These are phyloP conservation scores for Rhodotorula sp. DNA, from an alignment of 1,284 basidiomycete genomes.

Conservation along the genomic window DNA sequence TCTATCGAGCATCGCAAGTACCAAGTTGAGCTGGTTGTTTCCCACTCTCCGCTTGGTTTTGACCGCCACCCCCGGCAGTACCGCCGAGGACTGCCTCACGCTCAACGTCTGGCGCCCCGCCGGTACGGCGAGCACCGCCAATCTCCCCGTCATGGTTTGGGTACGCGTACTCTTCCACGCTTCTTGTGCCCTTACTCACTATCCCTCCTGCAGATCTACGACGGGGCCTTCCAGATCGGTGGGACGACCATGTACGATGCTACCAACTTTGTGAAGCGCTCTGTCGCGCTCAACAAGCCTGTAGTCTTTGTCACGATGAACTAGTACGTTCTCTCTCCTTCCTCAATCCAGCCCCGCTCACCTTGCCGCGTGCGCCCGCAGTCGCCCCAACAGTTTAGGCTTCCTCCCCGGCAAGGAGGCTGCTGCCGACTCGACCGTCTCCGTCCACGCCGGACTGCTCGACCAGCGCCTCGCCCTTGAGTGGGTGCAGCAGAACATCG, in stretches of 20 bases:
- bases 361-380: neutral
- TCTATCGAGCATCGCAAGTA: neutral
- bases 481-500: conserved; percentile 66
- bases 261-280: conserved; percentile 21
- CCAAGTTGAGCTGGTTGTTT: neutral
- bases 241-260: conserved; percentile 51
- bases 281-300: conserved; percentile 15
- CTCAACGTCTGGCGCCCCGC: conserved; percentile 60
- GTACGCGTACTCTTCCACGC: conserved; percentile 37
- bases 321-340: conserved; percentile 9
- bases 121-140: conserved; percentile 51
- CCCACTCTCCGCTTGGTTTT: neutral
- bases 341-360: conserved; percentile 42
- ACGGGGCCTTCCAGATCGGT: neutral
- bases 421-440: conserved; percentile 41
- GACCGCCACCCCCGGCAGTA: neutral
- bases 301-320: conserved; percentile 33
- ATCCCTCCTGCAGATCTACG: neutral
- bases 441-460: neutral
- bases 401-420: conserved; percentile 57
- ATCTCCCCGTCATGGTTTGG: conserved; percentile 62
- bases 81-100: conserved; percentile 57
- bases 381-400: conserved; percentile 56
- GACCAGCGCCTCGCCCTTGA: conserved; percentile 56
- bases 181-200: no score